A percentile compares a stretch with the other conserved stretches of the same genome.
Evolutionary conservation across 371 early-diverging fungal genomes (phyloP).

Genomic region (Lichtheimia hyalospora): DNA sequence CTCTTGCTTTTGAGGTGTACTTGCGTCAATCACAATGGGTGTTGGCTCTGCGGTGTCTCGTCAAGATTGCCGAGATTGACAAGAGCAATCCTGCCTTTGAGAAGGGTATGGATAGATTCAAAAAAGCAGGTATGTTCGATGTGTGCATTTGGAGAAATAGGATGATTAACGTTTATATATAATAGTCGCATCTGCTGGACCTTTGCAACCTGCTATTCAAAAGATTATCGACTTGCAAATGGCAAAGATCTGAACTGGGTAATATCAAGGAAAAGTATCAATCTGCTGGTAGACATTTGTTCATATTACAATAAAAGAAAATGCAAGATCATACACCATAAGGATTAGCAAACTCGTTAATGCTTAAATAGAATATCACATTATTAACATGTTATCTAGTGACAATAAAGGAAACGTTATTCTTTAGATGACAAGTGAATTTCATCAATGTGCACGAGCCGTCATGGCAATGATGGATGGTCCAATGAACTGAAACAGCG

Average conservation of each 20-base stretch:
- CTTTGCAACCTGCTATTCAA: slow-evolving; percentile 13
- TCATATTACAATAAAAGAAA: too few species aligned
- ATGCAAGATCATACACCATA: too few species aligned
- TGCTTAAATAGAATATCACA: too few species aligned
- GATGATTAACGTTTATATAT: neutral
- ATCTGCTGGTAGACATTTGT: too few species aligned
- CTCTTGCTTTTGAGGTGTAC: slow-evolving; percentile 76
- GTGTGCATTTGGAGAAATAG: neutral
- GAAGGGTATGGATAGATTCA: slow-evolving; percentile 55
- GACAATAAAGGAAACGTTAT: too few species aligned
- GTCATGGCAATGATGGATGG: too few species aligned
- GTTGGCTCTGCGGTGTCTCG: slow-evolving; percentile 69
- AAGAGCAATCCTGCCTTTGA: slow-evolving; percentile 50
- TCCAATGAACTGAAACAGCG: too few species aligned
- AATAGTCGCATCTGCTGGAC: slow-evolving; percentile 14
- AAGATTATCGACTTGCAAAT: slow-evolving; percentile 15
- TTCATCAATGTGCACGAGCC: too few species aligned
- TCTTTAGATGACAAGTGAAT: too few species aligned
- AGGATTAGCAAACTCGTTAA: too few species aligned
- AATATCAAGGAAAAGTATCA: too few species aligned
- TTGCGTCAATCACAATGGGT: slow-evolving; percentile 78
- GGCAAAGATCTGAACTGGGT: slow-evolving; percentile 10
- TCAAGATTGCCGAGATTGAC: slow-evolving; percentile 56
- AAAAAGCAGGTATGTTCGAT: slow-evolving; percentile 39
- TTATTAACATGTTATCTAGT: too few species aligned